Evolutionary conservation across 345 rosid genomes (phyloP).

Genomic region (Aquilaria yunnanensis): DNA sequence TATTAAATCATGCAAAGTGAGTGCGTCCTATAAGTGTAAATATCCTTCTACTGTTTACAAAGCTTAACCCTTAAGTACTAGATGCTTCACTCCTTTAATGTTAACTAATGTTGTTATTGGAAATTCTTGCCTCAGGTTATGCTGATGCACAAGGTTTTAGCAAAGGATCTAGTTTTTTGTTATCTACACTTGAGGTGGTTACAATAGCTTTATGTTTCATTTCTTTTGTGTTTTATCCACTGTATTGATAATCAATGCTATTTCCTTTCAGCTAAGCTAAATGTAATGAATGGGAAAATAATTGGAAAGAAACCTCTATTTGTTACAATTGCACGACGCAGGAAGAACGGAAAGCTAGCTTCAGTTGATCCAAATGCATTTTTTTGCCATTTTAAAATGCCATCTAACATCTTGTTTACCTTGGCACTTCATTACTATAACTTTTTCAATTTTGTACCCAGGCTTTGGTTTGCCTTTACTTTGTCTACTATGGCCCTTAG

Average conservation of each 20-base stretch:
- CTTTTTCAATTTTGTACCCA: too few relatives aligned
- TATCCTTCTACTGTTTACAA: too few relatives aligned
- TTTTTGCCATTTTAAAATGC: not conserved
- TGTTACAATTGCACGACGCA: conserved; percentile 71
- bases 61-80: too few relatives aligned
- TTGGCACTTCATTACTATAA: too few relatives aligned
- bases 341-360: conserved; percentile 61
- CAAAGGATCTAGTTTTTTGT: conserved; percentile 64
- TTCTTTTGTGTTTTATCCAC: not conserved
- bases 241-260: not conserved
- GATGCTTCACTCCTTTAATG: not conserved
- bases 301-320: conserved; percentile 60
- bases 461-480: too few relatives aligned
- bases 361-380: conserved; percentile 36
- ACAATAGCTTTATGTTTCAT: conserved; percentile 37
- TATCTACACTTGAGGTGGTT: conserved; percentile 52
- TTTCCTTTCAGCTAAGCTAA: conserved; percentile 31
- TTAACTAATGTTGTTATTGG: not conserved
- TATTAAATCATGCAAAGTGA: conserved; percentile 56
- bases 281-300: conserved; percentile 64
- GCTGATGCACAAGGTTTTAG: conserved; percentile 41
- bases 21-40: not conserved
- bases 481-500: too few relatives aligned
- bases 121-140: conserved; percentile 28
- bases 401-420: not conserved